A percentile compares a stretch with the other conserved stretches of the same genome.
Evolutionary conservation across 345 rosid genomes (phyloP).

Genomic region (Brassica napus): DNA sequence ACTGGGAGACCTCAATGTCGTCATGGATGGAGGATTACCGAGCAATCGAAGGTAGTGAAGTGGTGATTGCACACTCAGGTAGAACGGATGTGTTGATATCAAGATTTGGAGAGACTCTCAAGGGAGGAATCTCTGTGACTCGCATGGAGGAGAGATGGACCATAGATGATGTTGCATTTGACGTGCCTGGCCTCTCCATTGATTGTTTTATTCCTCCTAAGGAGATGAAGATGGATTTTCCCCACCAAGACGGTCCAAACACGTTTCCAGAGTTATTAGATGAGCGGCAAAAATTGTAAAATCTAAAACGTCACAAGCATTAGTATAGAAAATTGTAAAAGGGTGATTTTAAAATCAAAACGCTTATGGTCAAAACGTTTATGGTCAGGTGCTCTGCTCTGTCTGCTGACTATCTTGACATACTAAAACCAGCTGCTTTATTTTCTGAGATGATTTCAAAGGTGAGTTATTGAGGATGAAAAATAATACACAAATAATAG

Average conservation of each 20-base stretch:
- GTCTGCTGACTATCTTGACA: conserved; percentile 52
- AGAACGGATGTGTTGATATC: conserved; percentile 71
- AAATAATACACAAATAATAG: neutral
- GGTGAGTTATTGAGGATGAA: conserved; percentile 44
- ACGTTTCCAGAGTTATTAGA: conserved; percentile 16
- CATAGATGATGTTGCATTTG: conserved; percentile 82
- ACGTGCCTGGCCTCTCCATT: conserved; percentile 70
- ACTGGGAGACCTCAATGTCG: conserved; percentile 93
- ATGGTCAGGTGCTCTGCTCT: conserved; percentile 68
- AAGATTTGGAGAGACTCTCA: conserved; percentile 77
- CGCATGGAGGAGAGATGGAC: conserved; percentile 87
- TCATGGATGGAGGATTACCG: conserved; percentile 74
- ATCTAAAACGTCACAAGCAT: neutral
- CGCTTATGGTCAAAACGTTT: conserved; percentile 76
- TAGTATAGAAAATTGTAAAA: neutral
- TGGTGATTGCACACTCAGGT: conserved; percentile 88
- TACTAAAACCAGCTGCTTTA: conserved; percentile 71
- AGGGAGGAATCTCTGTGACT: conserved; percentile 68
- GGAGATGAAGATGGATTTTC: conserved; percentile 54
- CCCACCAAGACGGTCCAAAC: conserved; percentile 29
- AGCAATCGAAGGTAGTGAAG: conserved; percentile 58
- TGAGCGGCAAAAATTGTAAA: neutral
- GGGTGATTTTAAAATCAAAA: conserved; percentile 10
- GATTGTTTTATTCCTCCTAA: conserved; percentile 92
- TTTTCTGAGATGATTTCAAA: conserved; percentile 50